Percentiles rank a stretch among this genome's conserved stretches.
phyloP scores from a whole-genome alignment of 768 basidiomycete genomes.

The Xanthoconium stramineum region DNA sequence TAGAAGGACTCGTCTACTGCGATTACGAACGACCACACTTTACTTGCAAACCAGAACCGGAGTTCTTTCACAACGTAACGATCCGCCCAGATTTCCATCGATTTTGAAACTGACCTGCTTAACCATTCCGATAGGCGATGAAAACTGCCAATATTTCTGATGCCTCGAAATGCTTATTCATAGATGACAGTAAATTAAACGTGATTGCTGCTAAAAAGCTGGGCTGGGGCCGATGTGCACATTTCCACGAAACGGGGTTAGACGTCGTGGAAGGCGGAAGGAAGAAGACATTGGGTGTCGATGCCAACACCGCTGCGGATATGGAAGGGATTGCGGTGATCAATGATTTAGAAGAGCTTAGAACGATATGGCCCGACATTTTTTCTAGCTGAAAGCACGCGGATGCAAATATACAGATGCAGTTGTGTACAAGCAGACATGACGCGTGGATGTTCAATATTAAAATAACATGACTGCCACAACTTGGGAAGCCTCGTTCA shows the following conservation, averaged over 20 bases:
- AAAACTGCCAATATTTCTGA: conserved; percentile 55
- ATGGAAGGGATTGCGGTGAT: conserved; percentile 52
- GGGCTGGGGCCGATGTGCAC: conserved; percentile 72
- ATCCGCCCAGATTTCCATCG: neutral
- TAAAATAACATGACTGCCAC: conserved; percentile 69
- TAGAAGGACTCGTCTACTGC: conserved; percentile 76
- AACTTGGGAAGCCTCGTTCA: conserved; percentile 74
- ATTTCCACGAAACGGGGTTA: conserved; percentile 70
- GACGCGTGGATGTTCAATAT: conserved; percentile 12
- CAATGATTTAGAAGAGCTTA: conserved; percentile 58
- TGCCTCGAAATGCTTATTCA: conserved; percentile 69
- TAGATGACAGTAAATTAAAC: conserved; percentile 75
- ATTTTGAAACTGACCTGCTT: neutral
- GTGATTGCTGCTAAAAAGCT: conserved; percentile 60
- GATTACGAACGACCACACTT: conserved; percentile 68
- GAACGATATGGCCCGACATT: conserved; percentile 71
- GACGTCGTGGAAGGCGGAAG: conserved; percentile 63
- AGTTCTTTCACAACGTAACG: conserved; percentile 61
- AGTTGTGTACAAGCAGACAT: conserved; percentile 2
- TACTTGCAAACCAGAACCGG: conserved; percentile 76
- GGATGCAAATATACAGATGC: neutral
- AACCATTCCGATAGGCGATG: conserved; percentile 52
- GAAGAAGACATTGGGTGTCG: conserved; percentile 42
- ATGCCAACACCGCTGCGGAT: conserved; percentile 32
- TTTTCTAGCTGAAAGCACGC: conserved; percentile 42